Evolutionary conservation across 257 asterid species (phyloP).

Genomic region (Leptodermis oblonga): DNA sequence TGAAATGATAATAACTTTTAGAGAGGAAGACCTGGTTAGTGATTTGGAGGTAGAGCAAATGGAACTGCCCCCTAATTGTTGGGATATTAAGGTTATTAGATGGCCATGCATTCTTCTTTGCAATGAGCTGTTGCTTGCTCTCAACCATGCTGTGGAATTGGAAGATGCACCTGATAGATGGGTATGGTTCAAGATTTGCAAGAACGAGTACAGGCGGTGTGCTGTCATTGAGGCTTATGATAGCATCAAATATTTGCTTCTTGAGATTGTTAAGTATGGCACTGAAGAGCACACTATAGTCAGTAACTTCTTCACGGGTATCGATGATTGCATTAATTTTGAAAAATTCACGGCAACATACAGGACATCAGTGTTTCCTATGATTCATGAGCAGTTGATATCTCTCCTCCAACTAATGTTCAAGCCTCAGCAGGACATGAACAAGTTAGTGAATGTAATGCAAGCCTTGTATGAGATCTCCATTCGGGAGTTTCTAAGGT

Average conservation of each 20-base stretch:
- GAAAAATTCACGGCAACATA: constrained; percentile 64
- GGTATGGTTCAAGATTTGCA: constrained; percentile 78
- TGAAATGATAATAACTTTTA: constrained; percentile 68
- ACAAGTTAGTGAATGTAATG: constrained; percentile 55
- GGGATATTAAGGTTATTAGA: constrained; percentile 87
- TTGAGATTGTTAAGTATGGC: constrained; percentile 54
- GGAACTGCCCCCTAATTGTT: constrained; percentile 88
- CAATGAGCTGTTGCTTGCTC: constrained; percentile 78
- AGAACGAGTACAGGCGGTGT: constrained; percentile 80
- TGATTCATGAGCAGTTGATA: constrained; percentile 50
- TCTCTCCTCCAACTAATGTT: constrained; percentile 60
- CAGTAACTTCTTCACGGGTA: constrained; percentile 52
- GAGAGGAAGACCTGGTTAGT: constrained; percentile 82
- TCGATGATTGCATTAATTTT: constrained; percentile 39
- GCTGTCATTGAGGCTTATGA: constrained; percentile 88
- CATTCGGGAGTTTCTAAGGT: constrained; percentile 59
- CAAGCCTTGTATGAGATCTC: constrained; percentile 86
- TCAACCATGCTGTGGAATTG: constrained; percentile 67
- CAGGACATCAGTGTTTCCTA: constrained; percentile 47
- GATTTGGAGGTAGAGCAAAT: constrained; percentile 73
- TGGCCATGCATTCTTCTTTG: constrained; percentile 90
- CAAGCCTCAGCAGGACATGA: constrained; percentile 42
- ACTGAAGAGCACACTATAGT: constrained; percentile 68
- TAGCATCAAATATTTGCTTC: constrained; percentile 69
- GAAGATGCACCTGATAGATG: constrained; percentile 51